Evolutionary conservation across 2,329 filamentous ascomycete species (phyloP), one percentile per base, ranked within the genome.

Genomic region (Alternaria sp.): DNA sequence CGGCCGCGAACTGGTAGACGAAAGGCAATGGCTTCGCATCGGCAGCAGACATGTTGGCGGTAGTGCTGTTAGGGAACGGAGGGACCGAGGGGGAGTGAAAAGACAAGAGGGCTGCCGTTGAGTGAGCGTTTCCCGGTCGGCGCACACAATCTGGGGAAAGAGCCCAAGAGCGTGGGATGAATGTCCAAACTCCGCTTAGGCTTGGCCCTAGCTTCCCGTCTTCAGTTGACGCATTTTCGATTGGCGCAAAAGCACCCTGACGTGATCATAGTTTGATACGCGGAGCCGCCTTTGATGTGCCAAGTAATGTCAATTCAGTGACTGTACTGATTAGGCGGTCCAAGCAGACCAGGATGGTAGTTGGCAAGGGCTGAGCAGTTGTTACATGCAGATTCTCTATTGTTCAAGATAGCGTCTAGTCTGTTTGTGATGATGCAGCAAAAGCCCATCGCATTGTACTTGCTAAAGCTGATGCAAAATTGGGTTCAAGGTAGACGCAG

Each of bases 1-100:
- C 94, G 77, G 94, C 94, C 79, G 89, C 91, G 85, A 98, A 97
- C 84, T 97, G 94, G 88, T 97, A 97, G 72, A 88, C 81, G 82
- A 97, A 97, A 61, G 93, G 93, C 71, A 97, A 88, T 60, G 94
- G 92, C 83, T 93, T 91, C 51, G 65, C 68, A 68, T 89, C 81
- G 67, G 81, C 72, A 66, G 80, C 72, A 62, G 83, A 78, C 83
- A 84, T 84, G 20, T 63, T 75, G 69, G 22, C 54, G 63, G 64
- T 47, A 52, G 65, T 60, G 49, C 56, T 54, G 44, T 51, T 44
- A 59, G 57, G 61, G 30, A 46, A 52, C 54, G 53, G 14, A 54
- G 42, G 39, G 51, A 54, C 57, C 43, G 55, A 58, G 51, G 43
- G 46, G 56, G 44, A 49, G 22, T 34, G 62, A 57, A 54, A 58